Conservation (phyloP, 2,329 filamentous ascomycete species). For the Helicocarpus griseus region DNA sequence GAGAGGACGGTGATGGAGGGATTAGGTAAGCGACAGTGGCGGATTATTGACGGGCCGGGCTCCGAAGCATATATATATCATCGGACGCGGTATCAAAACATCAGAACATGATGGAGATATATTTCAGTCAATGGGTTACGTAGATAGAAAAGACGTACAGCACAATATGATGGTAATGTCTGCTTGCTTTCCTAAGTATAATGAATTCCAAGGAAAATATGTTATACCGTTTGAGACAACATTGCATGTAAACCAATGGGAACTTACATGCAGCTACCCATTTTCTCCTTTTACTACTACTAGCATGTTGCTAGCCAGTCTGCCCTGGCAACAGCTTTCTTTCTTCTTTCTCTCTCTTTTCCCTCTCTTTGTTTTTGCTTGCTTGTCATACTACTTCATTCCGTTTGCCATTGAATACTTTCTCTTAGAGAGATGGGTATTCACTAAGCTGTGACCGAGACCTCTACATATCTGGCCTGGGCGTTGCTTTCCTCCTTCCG, state of each 20-base stretch:
- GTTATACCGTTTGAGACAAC: too few relatives aligned
- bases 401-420: not conserved
- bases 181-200: not conserved
- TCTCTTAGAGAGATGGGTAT: not conserved
- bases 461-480: not conserved
- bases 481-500: not conserved
- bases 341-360: not conserved
- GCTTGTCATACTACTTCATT: not conserved
- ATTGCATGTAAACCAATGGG: not conserved
- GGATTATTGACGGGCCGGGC: conserved; percentile 1
- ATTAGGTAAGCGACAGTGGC: not conserved
- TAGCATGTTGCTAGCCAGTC: not conserved
- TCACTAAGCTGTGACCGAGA: not conserved
- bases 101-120: too few relatives aligned
- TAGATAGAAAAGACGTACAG: too few relatives aligned
- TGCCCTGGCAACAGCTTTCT: not conserved
- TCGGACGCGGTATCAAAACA: not conserved
- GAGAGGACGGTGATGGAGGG: not conserved
- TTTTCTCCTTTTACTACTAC: too few relatives aligned
- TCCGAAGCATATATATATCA: not conserved
- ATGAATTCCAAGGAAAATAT: not conserved
- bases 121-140: too few relatives aligned
- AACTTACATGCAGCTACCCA: not conserved
- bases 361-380: too few relatives aligned
- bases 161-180: not conserved